phyloP scores from a whole-genome alignment of 306 rosid species.

The Citrullus amarus region DNA sequence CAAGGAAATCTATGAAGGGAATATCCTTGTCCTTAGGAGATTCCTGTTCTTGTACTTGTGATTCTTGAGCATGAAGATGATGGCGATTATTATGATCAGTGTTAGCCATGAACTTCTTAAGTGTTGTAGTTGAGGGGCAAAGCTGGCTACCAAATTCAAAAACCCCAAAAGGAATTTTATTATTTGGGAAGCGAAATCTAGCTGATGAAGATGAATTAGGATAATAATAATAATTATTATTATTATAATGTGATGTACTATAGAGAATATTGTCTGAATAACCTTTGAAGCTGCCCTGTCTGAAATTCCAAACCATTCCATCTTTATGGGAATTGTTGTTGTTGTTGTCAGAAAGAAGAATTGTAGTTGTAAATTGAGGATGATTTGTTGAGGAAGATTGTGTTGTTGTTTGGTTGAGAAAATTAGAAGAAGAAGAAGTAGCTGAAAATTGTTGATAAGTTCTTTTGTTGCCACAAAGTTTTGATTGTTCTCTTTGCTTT shows the following conservation, averaged over 20 bases:
- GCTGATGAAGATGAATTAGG: neutral
- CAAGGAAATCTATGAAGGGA: slow-evolving; percentile 74
- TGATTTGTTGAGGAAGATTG: neutral
- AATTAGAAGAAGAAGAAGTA: neutral
- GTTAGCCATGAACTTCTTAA: neutral
- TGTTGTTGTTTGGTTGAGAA: neutral
- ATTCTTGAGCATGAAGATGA: slow-evolving; percentile 10
- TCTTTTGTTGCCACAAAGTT: slow-evolving; percentile 39
- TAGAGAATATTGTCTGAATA: neutral
- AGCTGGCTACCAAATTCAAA: neutral
- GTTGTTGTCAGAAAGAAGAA: neutral
- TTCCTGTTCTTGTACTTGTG: slow-evolving; percentile 7
- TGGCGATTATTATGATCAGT: no score
- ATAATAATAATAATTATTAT: neutral
- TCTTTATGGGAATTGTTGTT: neutral
- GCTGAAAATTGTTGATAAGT: slow-evolving; percentile 29
- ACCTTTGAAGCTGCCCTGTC: neutral
- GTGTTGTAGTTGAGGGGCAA: neutral
- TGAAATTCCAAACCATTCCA: neutral
- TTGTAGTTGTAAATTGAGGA: neutral
- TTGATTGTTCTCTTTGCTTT: slow-evolving; percentile 81
- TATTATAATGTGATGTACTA: no score
- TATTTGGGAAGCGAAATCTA: neutral
- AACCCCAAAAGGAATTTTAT: neutral
- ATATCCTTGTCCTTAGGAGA: slow-evolving; percentile 24